These are phyloP conservation scores for Arthrobotrys conoides DNA, from an alignment of 2,329 filamentous ascomycete species.

Conservation along the genomic window DNA sequence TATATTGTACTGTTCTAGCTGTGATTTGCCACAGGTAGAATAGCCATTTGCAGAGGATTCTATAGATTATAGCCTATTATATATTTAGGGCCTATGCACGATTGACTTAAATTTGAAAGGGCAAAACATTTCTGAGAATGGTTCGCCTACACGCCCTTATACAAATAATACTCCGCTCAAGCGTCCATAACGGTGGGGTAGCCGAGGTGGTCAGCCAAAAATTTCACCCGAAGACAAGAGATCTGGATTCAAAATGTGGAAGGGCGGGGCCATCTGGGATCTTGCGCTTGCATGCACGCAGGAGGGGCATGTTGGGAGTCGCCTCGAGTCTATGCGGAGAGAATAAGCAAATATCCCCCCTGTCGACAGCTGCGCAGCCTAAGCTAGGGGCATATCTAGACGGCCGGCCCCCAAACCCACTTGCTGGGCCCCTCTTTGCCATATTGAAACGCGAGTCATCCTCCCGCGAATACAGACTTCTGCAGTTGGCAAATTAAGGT, in stretches of 20 bases:
- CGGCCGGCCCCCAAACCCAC: background rate
- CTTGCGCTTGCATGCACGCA: conserved; percentile 22
- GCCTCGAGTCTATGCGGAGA: too few species aligned
- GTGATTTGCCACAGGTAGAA: background rate
- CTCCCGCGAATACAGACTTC: background rate
- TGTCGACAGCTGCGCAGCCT: background rate
- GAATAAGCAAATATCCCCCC: conserved; percentile 5
- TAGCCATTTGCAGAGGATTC: background rate
- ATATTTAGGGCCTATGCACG: background rate
- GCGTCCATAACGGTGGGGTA: background rate
- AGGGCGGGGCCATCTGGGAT: conserved; percentile 6
- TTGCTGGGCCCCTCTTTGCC: background rate
- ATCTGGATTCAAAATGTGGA: conserved; percentile 24
- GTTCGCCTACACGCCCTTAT: background rate
- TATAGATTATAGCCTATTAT: background rate
- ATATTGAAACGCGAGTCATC: conserved; percentile 13
- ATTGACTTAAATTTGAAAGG: background rate
- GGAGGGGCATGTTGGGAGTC: conserved; percentile 29
- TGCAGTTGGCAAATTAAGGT: background rate
- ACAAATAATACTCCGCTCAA: background rate
- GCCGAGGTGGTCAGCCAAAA: conserved; percentile 32
- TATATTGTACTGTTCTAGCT: background rate
- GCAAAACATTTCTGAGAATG: background rate
- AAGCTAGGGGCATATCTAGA: background rate
- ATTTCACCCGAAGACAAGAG: conserved; percentile 40